phyloP scores from a whole-genome alignment of 1,284 basidiomycete species.

The Polyporus tsugae region DNA sequence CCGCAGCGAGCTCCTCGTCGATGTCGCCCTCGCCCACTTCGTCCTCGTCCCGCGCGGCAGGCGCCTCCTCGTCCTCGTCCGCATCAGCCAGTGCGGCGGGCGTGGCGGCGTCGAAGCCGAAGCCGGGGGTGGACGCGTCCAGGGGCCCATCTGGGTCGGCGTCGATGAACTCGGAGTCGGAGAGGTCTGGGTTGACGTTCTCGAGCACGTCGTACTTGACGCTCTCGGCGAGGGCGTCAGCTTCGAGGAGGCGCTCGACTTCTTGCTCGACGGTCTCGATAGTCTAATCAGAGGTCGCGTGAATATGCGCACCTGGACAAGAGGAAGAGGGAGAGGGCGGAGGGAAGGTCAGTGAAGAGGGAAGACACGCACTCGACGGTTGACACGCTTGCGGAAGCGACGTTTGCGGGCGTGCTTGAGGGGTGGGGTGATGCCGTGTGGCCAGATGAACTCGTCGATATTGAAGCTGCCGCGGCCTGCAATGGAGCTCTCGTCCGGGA shows the following conservation, averaged over 20 bases:
- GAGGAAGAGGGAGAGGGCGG: neutral
- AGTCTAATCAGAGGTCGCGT: slow-evolving; percentile 50
- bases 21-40: slow-evolving; percentile 81
- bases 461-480: slow-evolving; percentile 77
- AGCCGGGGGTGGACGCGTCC: slow-evolving; percentile 64
- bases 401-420: slow-evolving; percentile 92
- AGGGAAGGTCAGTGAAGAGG: neutral
- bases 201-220: slow-evolving; percentile 85
- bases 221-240: slow-evolving; percentile 84
- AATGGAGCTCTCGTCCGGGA: slow-evolving; percentile 73
- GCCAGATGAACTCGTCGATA: slow-evolving; percentile 97
- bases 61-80: slow-evolving; percentile 62
- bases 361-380: slow-evolving; percentile 64
- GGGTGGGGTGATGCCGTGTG: slow-evolving; percentile 96
- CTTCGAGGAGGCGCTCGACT: slow-evolving; percentile 90
- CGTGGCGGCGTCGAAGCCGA: slow-evolving; percentile 36
- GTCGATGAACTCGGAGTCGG: slow-evolving; percentile 86
- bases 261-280: slow-evolving; percentile 98
- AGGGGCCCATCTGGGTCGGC: slow-evolving; percentile 57
- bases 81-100: slow-evolving; percentile 59
- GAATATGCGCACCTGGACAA: neutral
- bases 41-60: slow-evolving; percentile 61
- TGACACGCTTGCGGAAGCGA: slow-evolving; percentile 91
- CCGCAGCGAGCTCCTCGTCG: slow-evolving; percentile 80
- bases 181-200: slow-evolving; percentile 87